Base-by-base conservation (phyloP, 345 rosid genomes). In the Eucalyptus sideroxylon region DNA sequence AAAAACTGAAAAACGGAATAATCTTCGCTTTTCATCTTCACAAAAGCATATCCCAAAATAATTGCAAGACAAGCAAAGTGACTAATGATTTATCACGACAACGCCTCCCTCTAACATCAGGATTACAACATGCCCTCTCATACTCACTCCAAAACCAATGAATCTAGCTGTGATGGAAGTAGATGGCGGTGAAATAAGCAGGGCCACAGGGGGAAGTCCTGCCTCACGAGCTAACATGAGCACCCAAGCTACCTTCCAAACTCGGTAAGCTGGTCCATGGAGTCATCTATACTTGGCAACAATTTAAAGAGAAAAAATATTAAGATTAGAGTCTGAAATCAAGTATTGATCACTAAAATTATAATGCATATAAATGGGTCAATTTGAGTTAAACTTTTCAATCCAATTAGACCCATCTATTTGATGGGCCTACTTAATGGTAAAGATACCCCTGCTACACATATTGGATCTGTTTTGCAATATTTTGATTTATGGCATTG, bases 181-280 rank as follows among this genome's bases (percentile, higher is more conserved):
- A 60, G 13, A 59, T 26, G 30, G 14, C 65, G 1, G n/a, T 26
- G 65, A 59, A 56, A 56, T 23, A 4, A 56, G 60, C 65, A 59
- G 15, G n/a, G 15, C n/a, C 15, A 26, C n/a, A 9, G 12, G 12
- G 65, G n/a, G 65, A 26, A 59, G 65, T 59, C 65, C 65, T 59
- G n/a, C 14, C 65, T 59, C n/a, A 26, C n/a, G 15, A 1, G n/a
- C 65, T 5, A 59, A 59, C 65, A 5, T 59, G n/a, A 26, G 67
- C 65, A 59, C 0, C n/a, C 2, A 5, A 59, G 65, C n/a, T 59
- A 26, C 65, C 65, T 59, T 11, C 30, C 15, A 11, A 26, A 59
- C 65, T 59, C 0, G 1, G 65, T 2, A 0, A 59, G 65, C n/a
- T 26, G 15, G 6, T 59, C 65, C 65, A 59, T 11, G 15, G 0